Evolutionary conservation across 139 green algal species (phyloP).

Genomic region (Coccomyxa sp.): DNA sequence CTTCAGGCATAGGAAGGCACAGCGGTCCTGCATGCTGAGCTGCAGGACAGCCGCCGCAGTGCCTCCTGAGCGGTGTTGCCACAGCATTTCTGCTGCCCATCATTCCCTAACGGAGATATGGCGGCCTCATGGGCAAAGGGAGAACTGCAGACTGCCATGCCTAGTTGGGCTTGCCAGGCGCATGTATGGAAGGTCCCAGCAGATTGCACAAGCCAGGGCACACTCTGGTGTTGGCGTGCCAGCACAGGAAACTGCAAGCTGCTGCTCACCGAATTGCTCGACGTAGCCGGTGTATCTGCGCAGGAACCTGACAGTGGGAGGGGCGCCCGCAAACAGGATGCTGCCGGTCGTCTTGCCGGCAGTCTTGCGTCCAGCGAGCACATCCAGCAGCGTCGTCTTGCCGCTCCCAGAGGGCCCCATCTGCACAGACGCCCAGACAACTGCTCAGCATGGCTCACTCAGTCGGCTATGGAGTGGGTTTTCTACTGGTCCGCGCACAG

Average conservation of each 20-base stretch:
- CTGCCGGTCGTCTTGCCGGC: constrained; percentile 17
- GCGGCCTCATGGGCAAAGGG: neutral
- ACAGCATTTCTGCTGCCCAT: too few species aligned
- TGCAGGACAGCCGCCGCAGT: too few species aligned
- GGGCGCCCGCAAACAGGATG: constrained; percentile 28
- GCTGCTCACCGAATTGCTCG: constrained; percentile 40
- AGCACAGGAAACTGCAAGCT: too few species aligned
- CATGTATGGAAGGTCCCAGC: neutral
- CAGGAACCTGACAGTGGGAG: constrained; percentile 17
- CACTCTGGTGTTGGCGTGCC: too few species aligned
- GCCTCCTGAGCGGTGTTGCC: too few species aligned
- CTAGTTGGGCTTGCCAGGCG: neutral
- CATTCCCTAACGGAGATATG: neutral
- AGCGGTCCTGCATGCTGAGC: neutral
- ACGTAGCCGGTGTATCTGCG: constrained; percentile 33
- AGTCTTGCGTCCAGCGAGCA: constrained; percentile 52
- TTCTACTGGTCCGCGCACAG: too few species aligned
- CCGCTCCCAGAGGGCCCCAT: constrained; percentile 7
- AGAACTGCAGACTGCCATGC: neutral
- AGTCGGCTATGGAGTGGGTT: too few species aligned
- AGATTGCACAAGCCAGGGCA: too few species aligned
- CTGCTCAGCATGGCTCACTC: too few species aligned
- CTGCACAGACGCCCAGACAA: constrained; percentile 47
- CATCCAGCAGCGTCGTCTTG: constrained; percentile 32
- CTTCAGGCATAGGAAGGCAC: neutral